Percentiles rank a stretch among this genome's conserved stretches.
phyloP scores from a whole-genome alignment of 331 rosid genomes.

The Malus hybrid region DNA sequence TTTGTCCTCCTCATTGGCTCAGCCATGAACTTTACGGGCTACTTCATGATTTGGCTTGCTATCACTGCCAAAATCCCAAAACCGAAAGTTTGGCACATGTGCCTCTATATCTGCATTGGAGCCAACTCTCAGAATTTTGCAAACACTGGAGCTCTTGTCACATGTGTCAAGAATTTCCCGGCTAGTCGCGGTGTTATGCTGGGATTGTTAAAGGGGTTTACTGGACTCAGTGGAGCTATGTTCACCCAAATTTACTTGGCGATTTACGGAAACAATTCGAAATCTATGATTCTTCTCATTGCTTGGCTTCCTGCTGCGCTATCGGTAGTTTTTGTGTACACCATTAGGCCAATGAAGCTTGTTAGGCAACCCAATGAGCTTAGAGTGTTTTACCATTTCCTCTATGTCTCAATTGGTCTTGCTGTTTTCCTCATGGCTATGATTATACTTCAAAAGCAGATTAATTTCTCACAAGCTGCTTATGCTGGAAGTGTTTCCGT shows the following conservation, averaged over 20 bases:
- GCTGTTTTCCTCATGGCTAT: slow-evolving; percentile 37
- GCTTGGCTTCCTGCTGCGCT: slow-evolving; percentile 55
- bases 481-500: slow-evolving; percentile 25
- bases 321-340: slow-evolving; percentile 30
- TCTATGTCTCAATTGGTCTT: slow-evolving; percentile 33
- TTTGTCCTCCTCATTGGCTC: slow-evolving; percentile 43
- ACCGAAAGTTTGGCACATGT: slow-evolving; percentile 51
- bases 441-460: slow-evolving; percentile 11
- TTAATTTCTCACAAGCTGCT: slow-evolving; percentile 29
- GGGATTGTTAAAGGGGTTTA: slow-evolving; percentile 48
- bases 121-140: slow-evolving; percentile 59
- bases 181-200: slow-evolving; percentile 44
- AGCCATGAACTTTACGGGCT: slow-evolving; percentile 38
- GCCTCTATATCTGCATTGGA: slow-evolving; percentile 41
- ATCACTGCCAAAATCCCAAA: slow-evolving; percentile 32
- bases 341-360: slow-evolving; percentile 26
- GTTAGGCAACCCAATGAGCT: slow-evolving; percentile 29
- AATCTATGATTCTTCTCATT: slow-evolving; percentile 39
- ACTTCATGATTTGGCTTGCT: slow-evolving; percentile 51
- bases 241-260: slow-evolving; percentile 44
- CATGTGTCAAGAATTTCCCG: slow-evolving; percentile 50
- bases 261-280: slow-evolving; percentile 38
- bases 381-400: slow-evolving; percentile 32
- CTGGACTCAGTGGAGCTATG: slow-evolving; percentile 54
- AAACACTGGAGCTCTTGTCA: slow-evolving; percentile 44